Percentiles rank a stretch among this genome's conserved stretches.
Evolutionary conservation across 495 filamentous ascomycete genomes (phyloP).

Genomic region (Podospora appendiculata): DNA sequence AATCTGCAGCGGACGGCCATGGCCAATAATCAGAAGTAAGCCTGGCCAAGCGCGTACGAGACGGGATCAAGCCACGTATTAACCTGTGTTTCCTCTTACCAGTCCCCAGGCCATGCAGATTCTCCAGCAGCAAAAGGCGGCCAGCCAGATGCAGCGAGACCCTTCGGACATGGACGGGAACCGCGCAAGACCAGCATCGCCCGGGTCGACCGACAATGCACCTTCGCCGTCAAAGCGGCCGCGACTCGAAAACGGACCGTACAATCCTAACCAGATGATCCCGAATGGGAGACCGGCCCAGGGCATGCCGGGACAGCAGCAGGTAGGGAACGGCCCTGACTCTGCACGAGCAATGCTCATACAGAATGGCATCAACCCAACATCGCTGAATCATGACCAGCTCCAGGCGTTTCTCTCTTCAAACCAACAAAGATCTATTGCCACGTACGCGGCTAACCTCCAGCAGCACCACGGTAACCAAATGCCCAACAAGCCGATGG

Average conservation of each 20-base stretch:
- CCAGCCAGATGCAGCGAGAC: conserved; percentile 74
- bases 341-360: conserved; percentile 55
- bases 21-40: conserved; percentile 70
- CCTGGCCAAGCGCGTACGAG: background rate
- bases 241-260: conserved; percentile 66
- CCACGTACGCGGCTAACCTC: conserved; percentile 78
- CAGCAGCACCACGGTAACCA: conserved; percentile 72
- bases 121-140: conserved; percentile 51
- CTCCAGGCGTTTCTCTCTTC: conserved; percentile 62
- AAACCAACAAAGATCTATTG: conserved; percentile 72
- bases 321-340: conserved; percentile 51
- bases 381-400: conserved; percentile 64
- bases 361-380: conserved; percentile 68
- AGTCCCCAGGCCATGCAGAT: conserved; percentile 61
- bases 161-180: conserved; percentile 84
- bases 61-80: too few relatives aligned
- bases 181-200: conserved; percentile 71
- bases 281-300: conserved; percentile 68
- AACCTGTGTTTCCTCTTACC: conserved; percentile 10
- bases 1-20: conserved; percentile 67
- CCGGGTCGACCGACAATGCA: conserved; percentile 75
- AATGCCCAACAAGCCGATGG: conserved; percentile 61
- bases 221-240: conserved; percentile 88
- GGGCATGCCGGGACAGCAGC: conserved; percentile 65
- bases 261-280: conserved; percentile 67